phyloP scores from a whole-genome alignment of 257 asterid genomes.

The Oldenlandia corymbosa region DNA sequence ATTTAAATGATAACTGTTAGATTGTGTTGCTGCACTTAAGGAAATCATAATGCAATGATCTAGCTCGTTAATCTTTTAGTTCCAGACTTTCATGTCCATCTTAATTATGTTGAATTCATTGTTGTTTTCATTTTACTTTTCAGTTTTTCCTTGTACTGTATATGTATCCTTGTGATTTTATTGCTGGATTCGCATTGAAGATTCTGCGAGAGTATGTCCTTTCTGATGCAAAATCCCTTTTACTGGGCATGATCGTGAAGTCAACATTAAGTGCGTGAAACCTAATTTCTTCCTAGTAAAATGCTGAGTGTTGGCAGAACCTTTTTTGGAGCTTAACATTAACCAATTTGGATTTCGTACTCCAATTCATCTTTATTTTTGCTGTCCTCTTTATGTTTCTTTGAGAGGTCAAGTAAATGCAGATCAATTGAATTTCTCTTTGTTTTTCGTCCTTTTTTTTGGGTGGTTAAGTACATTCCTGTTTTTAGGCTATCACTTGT shows the following conservation, averaged over 20 bases:
- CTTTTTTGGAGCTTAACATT: neutral
- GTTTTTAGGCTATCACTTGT: neutral
- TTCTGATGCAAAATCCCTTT: neutral
- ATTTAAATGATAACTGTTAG: neutral
- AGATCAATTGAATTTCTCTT: too few relatives aligned
- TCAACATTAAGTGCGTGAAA: neutral
- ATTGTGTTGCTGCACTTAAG: neutral
- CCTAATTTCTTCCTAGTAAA: neutral
- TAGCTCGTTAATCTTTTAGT: neutral
- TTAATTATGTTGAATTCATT: neutral
- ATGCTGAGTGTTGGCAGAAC: neutral
- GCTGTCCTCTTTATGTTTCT: neutral
- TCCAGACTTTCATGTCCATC: neutral
- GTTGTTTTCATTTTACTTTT: neutral
- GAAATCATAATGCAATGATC: neutral
- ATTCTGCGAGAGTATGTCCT: neutral
- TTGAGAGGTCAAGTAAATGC: neutral
- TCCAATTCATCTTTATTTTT: neutral
- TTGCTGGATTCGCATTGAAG: neutral
- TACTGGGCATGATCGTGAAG: neutral
- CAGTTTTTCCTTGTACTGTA: neutral
- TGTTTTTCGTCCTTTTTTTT: too few relatives aligned
- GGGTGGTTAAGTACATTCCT: too few relatives aligned
- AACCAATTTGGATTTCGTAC: neutral
- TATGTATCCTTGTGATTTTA: neutral